These are phyloP conservation scores for Termitomyces sp. DNA, from an alignment of 768 basidiomycete genomes.

Conservation along the genomic window DNA sequence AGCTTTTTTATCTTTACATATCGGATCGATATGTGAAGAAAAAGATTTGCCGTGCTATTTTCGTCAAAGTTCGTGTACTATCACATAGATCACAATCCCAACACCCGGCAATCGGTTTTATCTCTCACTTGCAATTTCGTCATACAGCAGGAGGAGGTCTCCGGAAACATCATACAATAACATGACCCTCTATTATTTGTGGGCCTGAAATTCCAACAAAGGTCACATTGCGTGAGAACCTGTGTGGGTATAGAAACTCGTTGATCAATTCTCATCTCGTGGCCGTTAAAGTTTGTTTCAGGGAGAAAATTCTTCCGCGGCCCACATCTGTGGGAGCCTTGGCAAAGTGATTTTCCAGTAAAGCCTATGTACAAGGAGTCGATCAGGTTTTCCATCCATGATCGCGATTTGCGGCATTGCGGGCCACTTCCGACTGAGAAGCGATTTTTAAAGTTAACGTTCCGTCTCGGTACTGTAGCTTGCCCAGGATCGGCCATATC, in stretches of 20 bases:
- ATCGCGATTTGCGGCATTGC: conserved; percentile 3
- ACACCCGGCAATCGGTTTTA: background rate
- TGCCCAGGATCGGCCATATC: background rate
- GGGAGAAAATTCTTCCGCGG: background rate
- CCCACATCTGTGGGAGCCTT: background rate
- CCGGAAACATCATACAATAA: background rate
- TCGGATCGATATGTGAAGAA: background rate
- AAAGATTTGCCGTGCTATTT: background rate
- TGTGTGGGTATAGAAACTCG: background rate
- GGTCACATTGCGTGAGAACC: background rate
- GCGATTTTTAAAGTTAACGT: background rate
- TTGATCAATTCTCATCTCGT: too few species aligned
- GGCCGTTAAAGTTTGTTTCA: too few species aligned
- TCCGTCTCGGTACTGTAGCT: conserved; percentile 4
- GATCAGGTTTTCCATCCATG: background rate
- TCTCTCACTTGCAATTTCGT: background rate
- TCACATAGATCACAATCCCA: background rate
- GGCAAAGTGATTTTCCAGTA: background rate
- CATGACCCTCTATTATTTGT: background rate
- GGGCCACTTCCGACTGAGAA: background rate
- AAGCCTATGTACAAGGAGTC: background rate
- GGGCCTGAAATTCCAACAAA: background rate
- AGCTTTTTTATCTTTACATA: background rate
- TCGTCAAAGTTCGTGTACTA: background rate
- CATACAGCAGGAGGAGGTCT: background rate